Percentiles rank a stretch among this genome's conserved stretches.
Conservation (phyloP, 192 early-diverging fungal species). For the Podochytrium sp. region DNA sequence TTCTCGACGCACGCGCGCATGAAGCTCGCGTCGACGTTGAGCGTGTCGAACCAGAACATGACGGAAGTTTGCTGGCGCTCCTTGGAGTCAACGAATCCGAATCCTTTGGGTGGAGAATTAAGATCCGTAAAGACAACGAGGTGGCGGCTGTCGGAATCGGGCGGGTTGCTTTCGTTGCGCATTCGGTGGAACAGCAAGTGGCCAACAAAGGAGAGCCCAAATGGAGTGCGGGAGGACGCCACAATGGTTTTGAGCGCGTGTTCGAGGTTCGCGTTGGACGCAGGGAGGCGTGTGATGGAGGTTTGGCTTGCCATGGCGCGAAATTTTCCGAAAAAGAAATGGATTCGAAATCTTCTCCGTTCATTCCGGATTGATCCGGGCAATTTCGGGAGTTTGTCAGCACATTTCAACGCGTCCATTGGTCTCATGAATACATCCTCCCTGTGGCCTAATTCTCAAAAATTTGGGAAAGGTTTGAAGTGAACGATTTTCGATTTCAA, state of each 20-base stretch:
- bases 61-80: not conserved
- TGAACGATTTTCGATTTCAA: no score
- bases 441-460: no score
- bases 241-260: not conserved
- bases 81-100: not conserved
- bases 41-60: slow-evolving; percentile 1
- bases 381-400: no score
- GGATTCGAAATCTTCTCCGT: no score
- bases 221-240: not conserved
- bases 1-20: not conserved
- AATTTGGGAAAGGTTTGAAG: no score
- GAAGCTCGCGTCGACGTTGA: not conserved
- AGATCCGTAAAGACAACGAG: not conserved
- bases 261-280: not conserved
- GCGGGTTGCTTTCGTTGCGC: not conserved
- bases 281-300: not conserved
- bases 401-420: no score
- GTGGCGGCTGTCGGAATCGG: not conserved
- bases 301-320: not conserved
- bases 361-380: no score
- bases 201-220: not conserved
- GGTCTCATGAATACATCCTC: no score
- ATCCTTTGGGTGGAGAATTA: not conserved
- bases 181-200: not conserved
- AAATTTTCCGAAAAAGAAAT: not conserved